Evolutionary conservation across 208 protist species (phyloP), one percentile per base, ranked within the genome.

Genomic region (Trypanosoma platydactyli): DNA sequence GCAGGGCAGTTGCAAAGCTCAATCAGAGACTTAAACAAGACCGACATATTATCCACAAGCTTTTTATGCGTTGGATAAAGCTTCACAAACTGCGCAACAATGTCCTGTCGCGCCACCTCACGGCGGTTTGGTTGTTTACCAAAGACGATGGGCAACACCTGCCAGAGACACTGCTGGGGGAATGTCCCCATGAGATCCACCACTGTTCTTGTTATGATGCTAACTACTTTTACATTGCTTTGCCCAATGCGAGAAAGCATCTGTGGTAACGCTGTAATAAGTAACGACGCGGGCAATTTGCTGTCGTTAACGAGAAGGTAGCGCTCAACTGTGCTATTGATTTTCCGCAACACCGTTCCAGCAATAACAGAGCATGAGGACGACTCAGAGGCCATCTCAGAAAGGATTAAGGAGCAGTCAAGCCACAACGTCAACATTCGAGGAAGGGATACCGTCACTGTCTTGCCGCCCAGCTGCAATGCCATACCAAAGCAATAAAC

Each of bases 361-460:
- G 71, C 73, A 59, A 61, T 44, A 7, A 49, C 33, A 18, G 72
- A 53, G 25, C 59, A 72, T 49, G 33, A 22, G n/a, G 18, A 79
- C 3, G 25, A 77, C 5, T 78, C 51, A 7, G 52, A 6, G 33
- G 60, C 44, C 12, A 69, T 25, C 25, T n/a, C 25, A n/a, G 51
- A 35, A 24, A 96, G 70, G 5, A 51, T 62, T 1, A 67, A 62
- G 0, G 86, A 68, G 48, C 68, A 89, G 64, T 98, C 91, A 0
- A 98, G 84, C 94, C 96, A 99, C 11, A 98, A 60, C 0, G 97
- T 98, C 11, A 99, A 73, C 75, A 99, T 81, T 48, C 97, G 88
- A 1, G 98, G 96, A 38, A 99, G 78, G 12, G 97, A 90, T 25
- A 97, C 82, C 33, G 83, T 97, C 6, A 98, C 77, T 54, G 93